Conservation (phyloP, 768 basidiomycete species). For the Cubamyces lactineus region DNA sequence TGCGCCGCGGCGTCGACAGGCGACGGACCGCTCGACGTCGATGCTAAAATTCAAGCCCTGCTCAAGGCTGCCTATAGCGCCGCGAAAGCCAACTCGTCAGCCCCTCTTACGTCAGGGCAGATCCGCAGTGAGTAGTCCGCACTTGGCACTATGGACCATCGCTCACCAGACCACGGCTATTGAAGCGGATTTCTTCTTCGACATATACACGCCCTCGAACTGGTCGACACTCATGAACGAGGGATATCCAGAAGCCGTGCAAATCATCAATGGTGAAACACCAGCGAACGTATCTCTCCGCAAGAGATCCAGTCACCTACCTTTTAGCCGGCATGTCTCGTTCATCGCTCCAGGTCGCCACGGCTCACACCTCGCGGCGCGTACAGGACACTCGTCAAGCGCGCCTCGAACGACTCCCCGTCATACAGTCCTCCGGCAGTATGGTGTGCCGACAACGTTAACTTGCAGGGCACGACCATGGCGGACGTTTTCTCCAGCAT, state of each 20-base stretch:
- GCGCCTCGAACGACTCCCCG: neutral
- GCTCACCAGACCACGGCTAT: neutral
- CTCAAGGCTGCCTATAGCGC: conserved; percentile 1
- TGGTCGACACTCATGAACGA: no score
- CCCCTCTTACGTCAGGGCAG: conserved; percentile 2
- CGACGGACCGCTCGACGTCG: neutral
- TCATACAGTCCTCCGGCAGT: conserved; percentile 5
- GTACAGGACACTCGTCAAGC: neutral
- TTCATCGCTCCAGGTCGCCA: neutral
- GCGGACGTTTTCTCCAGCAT: conserved; percentile 4
- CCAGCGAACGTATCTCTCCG: no score
- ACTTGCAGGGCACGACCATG: neutral
- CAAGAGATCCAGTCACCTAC: no score
- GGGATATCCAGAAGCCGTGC: no score
- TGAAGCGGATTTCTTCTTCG: neutral
- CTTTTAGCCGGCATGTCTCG: no score
- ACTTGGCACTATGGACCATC: neutral
- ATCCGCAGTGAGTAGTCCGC: neutral
- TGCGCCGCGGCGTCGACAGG: no score
- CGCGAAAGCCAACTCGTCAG: neutral
- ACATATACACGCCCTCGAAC: no score
- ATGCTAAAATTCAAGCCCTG: neutral
- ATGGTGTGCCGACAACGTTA: conserved; percentile 2
- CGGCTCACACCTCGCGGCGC: neutral
- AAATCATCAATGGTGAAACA: no score